A percentile compares a stretch with the other conserved stretches of the same genome.
Evolutionary conservation across 768 basidiomycete species (phyloP).

Genomic region (Lactifluus piperatus): DNA sequence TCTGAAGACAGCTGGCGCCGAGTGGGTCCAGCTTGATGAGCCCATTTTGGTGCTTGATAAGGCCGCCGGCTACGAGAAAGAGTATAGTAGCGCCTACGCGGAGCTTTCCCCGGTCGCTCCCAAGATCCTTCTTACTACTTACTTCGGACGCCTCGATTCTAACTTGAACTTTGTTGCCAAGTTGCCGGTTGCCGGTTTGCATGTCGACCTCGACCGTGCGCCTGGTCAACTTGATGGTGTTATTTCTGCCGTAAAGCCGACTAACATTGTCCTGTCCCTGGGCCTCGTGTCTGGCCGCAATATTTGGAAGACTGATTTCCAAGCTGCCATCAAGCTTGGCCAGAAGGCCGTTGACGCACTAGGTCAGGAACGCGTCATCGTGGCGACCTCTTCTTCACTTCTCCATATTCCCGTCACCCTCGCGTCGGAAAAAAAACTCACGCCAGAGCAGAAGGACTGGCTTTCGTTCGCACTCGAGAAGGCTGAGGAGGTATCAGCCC

Average conservation of each 20-base stretch:
- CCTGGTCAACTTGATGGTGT: slow-evolving; percentile 81
- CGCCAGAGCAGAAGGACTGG: slow-evolving; percentile 88
- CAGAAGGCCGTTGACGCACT: slow-evolving; percentile 80
- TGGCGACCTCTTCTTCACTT: slow-evolving; percentile 95
- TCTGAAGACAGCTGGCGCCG: slow-evolving; percentile 88
- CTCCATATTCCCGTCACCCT: slow-evolving; percentile 97
- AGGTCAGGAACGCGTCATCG: slow-evolving; percentile 80
- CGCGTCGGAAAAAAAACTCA: slow-evolving; percentile 85
- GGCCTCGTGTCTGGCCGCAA: slow-evolving; percentile 97
- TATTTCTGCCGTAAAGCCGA: slow-evolving; percentile 74
- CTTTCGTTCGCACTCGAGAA: slow-evolving; percentile 98
- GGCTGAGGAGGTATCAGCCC: slow-evolving; percentile 77
- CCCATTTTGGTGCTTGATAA: slow-evolving; percentile 91
- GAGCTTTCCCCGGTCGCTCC: slow-evolving; percentile 77
- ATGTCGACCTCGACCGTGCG: slow-evolving; percentile 95
- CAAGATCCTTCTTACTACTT: slow-evolving; percentile 90
- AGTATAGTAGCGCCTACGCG: slow-evolving; percentile 74
- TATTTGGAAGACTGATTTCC: slow-evolving; percentile 98
- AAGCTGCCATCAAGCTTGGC: slow-evolving; percentile 67
- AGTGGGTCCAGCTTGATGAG: slow-evolving; percentile 95
- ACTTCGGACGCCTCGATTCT: slow-evolving; percentile 92
- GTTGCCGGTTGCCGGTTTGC: slow-evolving; percentile 88
- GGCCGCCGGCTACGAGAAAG: slow-evolving; percentile 64
- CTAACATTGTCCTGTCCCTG: slow-evolving; percentile 75
- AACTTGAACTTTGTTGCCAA: slow-evolving; percentile 85